Conservation (phyloP, 2,329 filamentous ascomycete genomes). For the Sarocladium oryzae region DNA sequence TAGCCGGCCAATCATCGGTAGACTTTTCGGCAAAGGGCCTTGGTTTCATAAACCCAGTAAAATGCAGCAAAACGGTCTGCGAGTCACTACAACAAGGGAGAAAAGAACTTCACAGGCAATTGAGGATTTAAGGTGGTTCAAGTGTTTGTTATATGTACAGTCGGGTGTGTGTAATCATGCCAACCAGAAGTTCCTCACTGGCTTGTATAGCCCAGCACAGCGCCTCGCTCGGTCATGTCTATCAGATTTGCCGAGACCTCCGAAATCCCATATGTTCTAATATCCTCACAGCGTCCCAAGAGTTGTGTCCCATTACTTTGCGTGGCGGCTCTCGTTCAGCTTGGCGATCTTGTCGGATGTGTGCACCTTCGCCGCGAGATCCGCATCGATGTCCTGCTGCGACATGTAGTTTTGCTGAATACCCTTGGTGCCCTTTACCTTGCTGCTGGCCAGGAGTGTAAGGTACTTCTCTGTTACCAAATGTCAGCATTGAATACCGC, state of each 20-base stretch:
- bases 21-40: not conserved
- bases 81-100: too few relatives aligned
- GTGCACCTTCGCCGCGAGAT: constrained; percentile 32
- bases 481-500: constrained; percentile 11
- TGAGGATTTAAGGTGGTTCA: not conserved
- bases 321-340: constrained; percentile 23
- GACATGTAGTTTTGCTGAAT: constrained; percentile 70
- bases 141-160: not conserved
- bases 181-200: not conserved
- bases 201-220: not conserved
- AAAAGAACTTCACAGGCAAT: not conserved
- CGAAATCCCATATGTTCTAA: not conserved
- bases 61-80: too few relatives aligned
- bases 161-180: not conserved
- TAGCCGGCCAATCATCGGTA: constrained; percentile 7
- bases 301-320: not conserved
- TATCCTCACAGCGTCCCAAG: not conserved
- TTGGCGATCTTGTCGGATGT: constrained; percentile 32
- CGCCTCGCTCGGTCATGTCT: not conserved
- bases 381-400: constrained; percentile 39
- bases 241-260: not conserved
- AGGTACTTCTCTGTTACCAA: constrained; percentile 63
- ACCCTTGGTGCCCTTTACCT: constrained; percentile 73
- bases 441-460: constrained; percentile 67
- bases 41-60: not conserved